These are phyloP conservation scores for Microstegium vimineum DNA, from an alignment of 176 grass and related monocot genomes.

Conservation along the genomic window DNA sequence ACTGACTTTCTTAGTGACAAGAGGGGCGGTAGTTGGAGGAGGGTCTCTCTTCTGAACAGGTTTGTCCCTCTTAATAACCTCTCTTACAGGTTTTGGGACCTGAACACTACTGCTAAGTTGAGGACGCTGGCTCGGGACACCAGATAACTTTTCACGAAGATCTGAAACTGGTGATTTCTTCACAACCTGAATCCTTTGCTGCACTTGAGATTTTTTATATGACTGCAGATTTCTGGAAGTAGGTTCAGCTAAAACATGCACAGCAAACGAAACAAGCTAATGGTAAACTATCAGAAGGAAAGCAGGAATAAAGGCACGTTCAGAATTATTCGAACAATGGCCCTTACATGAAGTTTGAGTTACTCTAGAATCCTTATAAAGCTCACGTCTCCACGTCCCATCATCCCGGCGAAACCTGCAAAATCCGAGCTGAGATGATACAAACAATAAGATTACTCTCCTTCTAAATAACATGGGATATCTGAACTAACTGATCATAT, in stretches of 20 bases:
- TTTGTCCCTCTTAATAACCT: conserved; percentile 4
- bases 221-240: conserved; percentile 37
- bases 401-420: conserved; percentile 48
- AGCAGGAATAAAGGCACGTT: neutral
- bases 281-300: conserved; percentile 1
- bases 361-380: conserved; percentile 39
- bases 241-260: conserved; percentile 36
- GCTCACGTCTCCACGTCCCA: conserved; percentile 59
- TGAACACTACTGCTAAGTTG: conserved; percentile 37
- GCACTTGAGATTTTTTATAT: conserved; percentile 34
- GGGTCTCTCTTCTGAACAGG: conserved; percentile 35
- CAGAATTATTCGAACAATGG: neutral
- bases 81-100: conserved; percentile 31
- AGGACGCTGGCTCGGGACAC: conserved; percentile 18
- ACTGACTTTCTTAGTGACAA: conserved; percentile 29
- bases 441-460: neutral
- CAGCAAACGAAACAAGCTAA: conserved; percentile 26
- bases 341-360: conserved; percentile 38
- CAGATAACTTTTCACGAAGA: conserved; percentile 58
- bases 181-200: conserved; percentile 15
- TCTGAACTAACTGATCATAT: neutral
- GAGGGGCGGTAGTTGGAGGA: neutral
- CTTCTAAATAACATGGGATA: neutral
- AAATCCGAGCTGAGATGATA: neutral
- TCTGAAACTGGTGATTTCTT: conserved; percentile 40